phyloP scores from a whole-genome alignment of 768 basidiomycete species.

The Rubroboletus satanas region DNA sequence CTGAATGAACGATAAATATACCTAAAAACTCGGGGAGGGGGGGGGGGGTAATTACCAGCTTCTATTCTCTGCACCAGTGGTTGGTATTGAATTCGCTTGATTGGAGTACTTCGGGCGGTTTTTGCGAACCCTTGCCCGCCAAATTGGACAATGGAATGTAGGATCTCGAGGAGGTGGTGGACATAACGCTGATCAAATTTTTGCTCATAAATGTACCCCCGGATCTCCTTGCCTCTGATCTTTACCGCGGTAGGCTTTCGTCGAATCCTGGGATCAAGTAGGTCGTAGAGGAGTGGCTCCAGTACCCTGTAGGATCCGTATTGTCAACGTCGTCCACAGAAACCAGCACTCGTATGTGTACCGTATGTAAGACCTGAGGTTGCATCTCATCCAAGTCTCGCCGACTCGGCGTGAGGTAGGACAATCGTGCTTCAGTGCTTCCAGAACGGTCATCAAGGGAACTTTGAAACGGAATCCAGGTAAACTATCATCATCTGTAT shows the following conservation, averaged over 20 bases:
- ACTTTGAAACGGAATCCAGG: slow-evolving; percentile 82
- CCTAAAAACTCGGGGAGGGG: not conserved
- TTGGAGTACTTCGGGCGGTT: slow-evolving; percentile 57
- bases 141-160: slow-evolving; percentile 76
- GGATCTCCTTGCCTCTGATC: slow-evolving; percentile 62
- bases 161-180: slow-evolving; percentile 69
- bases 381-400: slow-evolving; percentile 98
- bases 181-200: slow-evolving; percentile 75
- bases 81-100: slow-evolving; percentile 63
- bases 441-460: slow-evolving; percentile 85
- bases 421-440: slow-evolving; percentile 74
- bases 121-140: slow-evolving; percentile 88
- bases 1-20: slow-evolving; percentile 9
- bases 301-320: slow-evolving; percentile 56
- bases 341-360: slow-evolving; percentile 27
- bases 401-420: slow-evolving; percentile 72
- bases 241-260: slow-evolving; percentile 47
- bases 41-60: slow-evolving; percentile 40
- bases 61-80: slow-evolving; percentile 61
- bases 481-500: slow-evolving; percentile 68
- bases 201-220: slow-evolving; percentile 63
- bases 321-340: not conserved
- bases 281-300: slow-evolving; percentile 79
- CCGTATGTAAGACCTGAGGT: slow-evolving; percentile 88
- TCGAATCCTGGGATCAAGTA: slow-evolving; percentile 66